phyloP scores from a whole-genome alignment of 2,329 filamentous ascomycete species.

The Ophiocordyceps camponoti-saundersi region DNA sequence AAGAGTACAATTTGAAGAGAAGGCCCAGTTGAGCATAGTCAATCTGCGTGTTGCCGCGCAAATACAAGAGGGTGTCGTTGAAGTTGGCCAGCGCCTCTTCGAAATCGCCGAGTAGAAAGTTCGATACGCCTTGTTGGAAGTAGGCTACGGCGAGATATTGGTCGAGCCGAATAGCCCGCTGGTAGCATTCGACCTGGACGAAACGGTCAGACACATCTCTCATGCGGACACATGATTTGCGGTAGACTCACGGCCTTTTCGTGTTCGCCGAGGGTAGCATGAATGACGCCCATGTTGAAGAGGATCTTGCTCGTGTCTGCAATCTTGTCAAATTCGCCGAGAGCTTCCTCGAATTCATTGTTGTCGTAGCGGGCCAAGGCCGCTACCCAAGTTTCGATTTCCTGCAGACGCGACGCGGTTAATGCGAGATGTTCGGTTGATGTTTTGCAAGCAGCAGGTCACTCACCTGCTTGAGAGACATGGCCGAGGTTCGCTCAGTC shows the following conservation, averaged over 20 bases:
- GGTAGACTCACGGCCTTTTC: slow-evolving; percentile 64
- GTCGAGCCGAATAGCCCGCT: slow-evolving; percentile 76
- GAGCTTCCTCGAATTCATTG: slow-evolving; percentile 86
- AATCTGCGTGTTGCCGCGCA: slow-evolving; percentile 91
- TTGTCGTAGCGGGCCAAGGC: slow-evolving; percentile 88
- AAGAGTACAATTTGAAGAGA: slow-evolving; percentile 92
- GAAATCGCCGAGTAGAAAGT: slow-evolving; percentile 92
- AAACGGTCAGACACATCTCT: slow-evolving; percentile 1
- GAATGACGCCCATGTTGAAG: slow-evolving; percentile 96
- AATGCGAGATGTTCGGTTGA: not conserved
- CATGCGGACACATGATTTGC: not conserved
- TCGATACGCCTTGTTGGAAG: slow-evolving; percentile 96
- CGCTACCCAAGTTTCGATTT: slow-evolving; percentile 97
- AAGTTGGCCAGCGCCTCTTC: slow-evolving; percentile 96
- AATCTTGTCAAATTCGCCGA: slow-evolving; percentile 72
- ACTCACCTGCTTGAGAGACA: slow-evolving; percentile 45
- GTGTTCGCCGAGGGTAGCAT: slow-evolving; percentile 90
- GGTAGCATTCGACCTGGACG: slow-evolving; percentile 76
- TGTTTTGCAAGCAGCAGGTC: not conserved
- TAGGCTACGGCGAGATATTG: slow-evolving; percentile 95
- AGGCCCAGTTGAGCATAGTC: slow-evolving; percentile 93
- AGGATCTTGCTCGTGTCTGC: slow-evolving; percentile 94
- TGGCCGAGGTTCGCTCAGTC: slow-evolving; percentile 12
- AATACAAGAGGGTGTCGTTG: slow-evolving; percentile 90
- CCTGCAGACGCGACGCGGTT: slow-evolving; percentile 30